phyloP scores from a whole-genome alignment of 2,329 filamentous ascomycete species.

The Dactylellina cionopaga region DNA sequence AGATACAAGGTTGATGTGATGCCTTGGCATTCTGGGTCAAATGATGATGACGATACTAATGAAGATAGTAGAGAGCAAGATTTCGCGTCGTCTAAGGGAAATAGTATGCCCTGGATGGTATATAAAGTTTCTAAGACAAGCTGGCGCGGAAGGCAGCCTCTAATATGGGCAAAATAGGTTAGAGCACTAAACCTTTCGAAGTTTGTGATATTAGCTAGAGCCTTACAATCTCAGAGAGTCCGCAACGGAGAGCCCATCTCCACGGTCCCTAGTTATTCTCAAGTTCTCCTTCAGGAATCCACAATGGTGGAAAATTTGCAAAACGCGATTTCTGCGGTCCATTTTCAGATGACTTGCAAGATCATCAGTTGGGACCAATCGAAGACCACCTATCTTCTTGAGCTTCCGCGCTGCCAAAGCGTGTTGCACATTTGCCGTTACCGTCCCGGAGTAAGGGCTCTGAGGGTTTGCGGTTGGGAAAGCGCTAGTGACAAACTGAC shows the following conservation, averaged over 20 bases:
- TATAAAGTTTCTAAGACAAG: slow-evolving; percentile 56
- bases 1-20: slow-evolving; percentile 49
- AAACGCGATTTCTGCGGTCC: slow-evolving; percentile 53
- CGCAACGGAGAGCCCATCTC: slow-evolving; percentile 1
- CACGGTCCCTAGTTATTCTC: slow-evolving; percentile 29
- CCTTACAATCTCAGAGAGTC: slow-evolving; percentile 34
- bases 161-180: too few relatives aligned
- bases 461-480: slow-evolving; percentile 54
- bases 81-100: slow-evolving; percentile 49
- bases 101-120: slow-evolving; percentile 55
- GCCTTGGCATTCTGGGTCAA: slow-evolving; percentile 52
- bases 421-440: slow-evolving; percentile 49
- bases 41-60: slow-evolving; percentile 38
- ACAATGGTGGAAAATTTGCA: slow-evolving; percentile 58
- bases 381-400: slow-evolving; percentile 55
- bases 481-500: slow-evolving; percentile 49
- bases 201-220: neutral
- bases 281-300: slow-evolving; percentile 58
- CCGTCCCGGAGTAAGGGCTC: slow-evolving; percentile 28
- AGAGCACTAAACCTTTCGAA: too few relatives aligned
- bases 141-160: slow-evolving; percentile 53
- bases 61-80: slow-evolving; percentile 45
- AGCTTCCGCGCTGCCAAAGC: slow-evolving; percentile 54
- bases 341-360: slow-evolving; percentile 57
- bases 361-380: slow-evolving; percentile 56